A percentile compares a stretch with the other conserved stretches of the same genome.
Evolutionary conservation across 768 basidiomycete species (phyloP).

Genomic region (Suillus cothurnatus): DNA sequence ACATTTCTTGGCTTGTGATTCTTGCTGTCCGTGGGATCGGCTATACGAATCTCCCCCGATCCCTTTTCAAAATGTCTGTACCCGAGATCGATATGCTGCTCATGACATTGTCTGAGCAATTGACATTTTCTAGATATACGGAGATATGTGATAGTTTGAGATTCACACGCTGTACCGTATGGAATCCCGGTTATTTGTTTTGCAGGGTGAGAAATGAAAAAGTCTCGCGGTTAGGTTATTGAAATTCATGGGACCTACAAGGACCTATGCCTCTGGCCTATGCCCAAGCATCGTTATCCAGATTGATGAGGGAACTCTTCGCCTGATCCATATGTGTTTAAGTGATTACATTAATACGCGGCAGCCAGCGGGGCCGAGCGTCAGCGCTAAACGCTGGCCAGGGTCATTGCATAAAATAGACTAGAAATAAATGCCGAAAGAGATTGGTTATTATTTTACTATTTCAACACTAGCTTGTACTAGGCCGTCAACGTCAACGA

Average conservation of each 20-base stretch:
- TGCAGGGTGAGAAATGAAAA: conserved; percentile 1
- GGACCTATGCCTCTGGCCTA: background rate
- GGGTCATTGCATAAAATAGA: background rate
- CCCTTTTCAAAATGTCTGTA: no score
- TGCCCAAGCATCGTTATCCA: no score
- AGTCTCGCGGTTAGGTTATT: background rate
- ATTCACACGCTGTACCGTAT: background rate
- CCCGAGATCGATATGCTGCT: background rate
- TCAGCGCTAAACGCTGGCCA: background rate
- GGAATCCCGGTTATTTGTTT: no score
- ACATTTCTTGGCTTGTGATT: background rate
- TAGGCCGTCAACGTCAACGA: background rate
- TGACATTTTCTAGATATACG: background rate
- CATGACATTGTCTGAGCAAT: background rate
- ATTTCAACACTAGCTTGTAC: background rate
- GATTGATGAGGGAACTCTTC: no score
- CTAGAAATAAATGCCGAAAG: background rate
- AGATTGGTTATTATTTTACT: background rate
- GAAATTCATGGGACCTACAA: background rate
- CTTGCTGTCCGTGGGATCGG: background rate
- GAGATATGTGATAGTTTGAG: background rate
- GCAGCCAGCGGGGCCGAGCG: background rate
- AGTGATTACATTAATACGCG: no score
- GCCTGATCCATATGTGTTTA: no score
- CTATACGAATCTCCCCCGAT: background rate